Conservation (phyloP, 129 eudicot species). For the Ambrosia artemisiifolia region DNA sequence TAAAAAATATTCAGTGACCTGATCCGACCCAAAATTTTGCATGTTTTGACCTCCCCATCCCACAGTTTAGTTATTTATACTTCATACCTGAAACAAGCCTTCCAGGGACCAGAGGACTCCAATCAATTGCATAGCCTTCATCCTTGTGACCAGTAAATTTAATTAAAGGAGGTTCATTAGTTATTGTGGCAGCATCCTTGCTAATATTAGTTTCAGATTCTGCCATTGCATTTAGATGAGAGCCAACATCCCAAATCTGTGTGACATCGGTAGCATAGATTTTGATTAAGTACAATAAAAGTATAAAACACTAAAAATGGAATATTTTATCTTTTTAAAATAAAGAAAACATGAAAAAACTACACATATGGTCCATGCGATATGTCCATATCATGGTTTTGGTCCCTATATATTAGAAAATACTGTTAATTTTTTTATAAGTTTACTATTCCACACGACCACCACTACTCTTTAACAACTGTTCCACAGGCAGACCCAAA, state of each 20-base stretch:
- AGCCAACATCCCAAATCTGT: constrained; percentile 90
- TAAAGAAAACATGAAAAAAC: too few relatives aligned
- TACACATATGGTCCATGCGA: too few relatives aligned
- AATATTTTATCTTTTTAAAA: not conserved
- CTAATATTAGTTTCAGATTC: constrained; percentile 54
- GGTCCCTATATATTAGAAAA: too few relatives aligned
- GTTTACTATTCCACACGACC: too few relatives aligned
- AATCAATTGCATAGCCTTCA: constrained; percentile 97
- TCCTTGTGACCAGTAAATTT: constrained; percentile 80
- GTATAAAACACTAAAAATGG: too few relatives aligned
- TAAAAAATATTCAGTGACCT: too few relatives aligned
- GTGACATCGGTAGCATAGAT: not conserved
- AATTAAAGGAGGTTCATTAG: constrained; percentile 58
- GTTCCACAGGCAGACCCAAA: too few relatives aligned
- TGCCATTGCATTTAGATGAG: constrained; percentile 69
- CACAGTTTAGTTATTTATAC: not conserved
- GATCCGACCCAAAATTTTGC: not conserved
- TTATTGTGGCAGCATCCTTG: constrained; percentile 39
- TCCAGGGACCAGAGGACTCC: constrained; percentile 92
- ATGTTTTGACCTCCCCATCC: not conserved
- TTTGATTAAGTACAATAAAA: not conserved
- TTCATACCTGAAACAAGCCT: constrained; percentile 82
- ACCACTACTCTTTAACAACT: too few relatives aligned
- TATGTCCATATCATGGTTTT: too few relatives aligned
- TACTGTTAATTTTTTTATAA: too few relatives aligned